Conservation (phyloP, 2,329 filamentous ascomycete species). For the Aspergillus brasiliensis region DNA sequence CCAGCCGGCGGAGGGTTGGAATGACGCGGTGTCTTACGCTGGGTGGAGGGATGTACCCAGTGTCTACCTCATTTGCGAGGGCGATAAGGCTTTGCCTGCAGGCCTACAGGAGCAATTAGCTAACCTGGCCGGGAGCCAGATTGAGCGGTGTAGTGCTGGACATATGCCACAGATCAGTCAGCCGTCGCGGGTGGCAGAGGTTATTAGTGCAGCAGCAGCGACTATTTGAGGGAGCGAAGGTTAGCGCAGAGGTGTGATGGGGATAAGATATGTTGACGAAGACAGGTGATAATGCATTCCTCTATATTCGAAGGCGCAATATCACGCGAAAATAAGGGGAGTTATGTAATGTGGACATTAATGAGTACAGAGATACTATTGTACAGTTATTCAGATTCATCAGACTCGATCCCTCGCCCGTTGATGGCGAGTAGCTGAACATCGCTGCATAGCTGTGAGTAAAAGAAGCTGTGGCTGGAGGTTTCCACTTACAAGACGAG, state of each 20-base stretch:
- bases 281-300: not conserved
- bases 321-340: not conserved
- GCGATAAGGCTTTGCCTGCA: not conserved
- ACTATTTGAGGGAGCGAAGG: not conserved
- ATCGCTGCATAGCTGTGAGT: not conserved
- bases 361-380: not conserved
- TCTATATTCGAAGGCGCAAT: not conserved
- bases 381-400: constrained; percentile 9
- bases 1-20: constrained; percentile 6
- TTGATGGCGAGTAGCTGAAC: constrained; percentile 15
- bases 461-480: not conserved
- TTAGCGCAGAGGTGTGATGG: not conserved
- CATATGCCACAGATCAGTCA: constrained; percentile 8
- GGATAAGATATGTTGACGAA: not conserved
- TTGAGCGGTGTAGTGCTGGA: not conserved
- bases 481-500: constrained; percentile 21
- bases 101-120: constrained; percentile 7
- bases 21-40: not conserved
- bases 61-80: constrained; percentile 1
- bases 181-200: constrained; percentile 1
- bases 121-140: not conserved
- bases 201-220: not conserved
- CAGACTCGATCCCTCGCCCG: constrained; percentile 5
- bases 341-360: not conserved
- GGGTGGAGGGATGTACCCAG: constrained; percentile 9